phyloP scores from a whole-genome alignment of 257 asterid genomes.

The Fraxinus quadrangulata region DNA sequence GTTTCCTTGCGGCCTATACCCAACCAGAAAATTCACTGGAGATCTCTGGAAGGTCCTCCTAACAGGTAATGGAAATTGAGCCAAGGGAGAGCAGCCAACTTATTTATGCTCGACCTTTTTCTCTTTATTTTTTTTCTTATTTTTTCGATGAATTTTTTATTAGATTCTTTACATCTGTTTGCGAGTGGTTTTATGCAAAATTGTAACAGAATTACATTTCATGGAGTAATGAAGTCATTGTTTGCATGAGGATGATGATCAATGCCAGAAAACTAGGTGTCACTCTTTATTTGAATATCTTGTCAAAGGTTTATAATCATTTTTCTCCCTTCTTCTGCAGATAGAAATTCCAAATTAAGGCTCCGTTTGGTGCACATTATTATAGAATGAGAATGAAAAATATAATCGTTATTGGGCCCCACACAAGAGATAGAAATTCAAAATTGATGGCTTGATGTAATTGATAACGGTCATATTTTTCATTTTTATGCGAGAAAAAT shows the following conservation, averaged over 20 bases:
- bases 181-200: not conserved
- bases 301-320: conserved; percentile 1
- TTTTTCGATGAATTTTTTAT: not conserved
- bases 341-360: not conserved
- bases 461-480: too few species aligned
- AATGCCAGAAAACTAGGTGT: conserved; percentile 1
- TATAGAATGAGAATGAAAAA: too few species aligned
- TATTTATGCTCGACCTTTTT: not conserved
- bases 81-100: not conserved
- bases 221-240: not conserved
- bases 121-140: not conserved
- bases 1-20: conserved; percentile 62
- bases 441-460: too few species aligned
- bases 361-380: too few species aligned
- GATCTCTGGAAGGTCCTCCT: conserved; percentile 94
- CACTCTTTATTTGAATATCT: not conserved
- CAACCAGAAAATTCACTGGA: conserved; percentile 95
- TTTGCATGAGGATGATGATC: not conserved
- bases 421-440: too few species aligned
- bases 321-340: not conserved
- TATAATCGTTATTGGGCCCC: too few species aligned
- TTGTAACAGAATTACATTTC: conserved; percentile 12
- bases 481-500: too few species aligned
- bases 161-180: not conserved
- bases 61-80: conserved; percentile 53